Conservation (phyloP, 371 early-diverging fungal species). For the Choanephora cucurbitarum region DNA sequence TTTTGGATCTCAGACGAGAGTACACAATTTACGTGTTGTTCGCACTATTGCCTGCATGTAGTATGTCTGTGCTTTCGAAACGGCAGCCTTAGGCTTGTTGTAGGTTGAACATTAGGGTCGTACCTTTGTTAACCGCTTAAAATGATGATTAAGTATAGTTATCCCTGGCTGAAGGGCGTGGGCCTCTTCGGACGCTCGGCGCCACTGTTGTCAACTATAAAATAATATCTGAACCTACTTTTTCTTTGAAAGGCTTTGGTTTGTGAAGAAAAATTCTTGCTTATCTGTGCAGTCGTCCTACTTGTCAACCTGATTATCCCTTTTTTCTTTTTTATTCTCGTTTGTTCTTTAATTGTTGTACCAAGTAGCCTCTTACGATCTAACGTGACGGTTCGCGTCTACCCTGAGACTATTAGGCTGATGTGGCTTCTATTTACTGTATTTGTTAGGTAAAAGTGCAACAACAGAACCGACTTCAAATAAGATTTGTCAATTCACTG, state of each 20-base stretch:
- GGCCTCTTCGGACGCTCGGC: conserved; percentile 32
- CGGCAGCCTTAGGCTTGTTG: conserved; percentile 3
- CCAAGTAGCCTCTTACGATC: no score
- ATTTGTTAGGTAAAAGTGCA: no score
- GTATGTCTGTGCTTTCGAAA: conserved; percentile 15
- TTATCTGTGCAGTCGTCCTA: no score
- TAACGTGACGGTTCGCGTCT: no score
- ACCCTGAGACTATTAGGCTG: no score
- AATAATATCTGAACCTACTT: conserved; percentile 19
- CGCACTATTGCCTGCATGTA: neutral
- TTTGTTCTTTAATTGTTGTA: no score
- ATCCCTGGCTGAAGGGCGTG: conserved; percentile 37
- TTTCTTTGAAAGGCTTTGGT: no score
- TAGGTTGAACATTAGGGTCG: conserved; percentile 1
- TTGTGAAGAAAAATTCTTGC: no score
- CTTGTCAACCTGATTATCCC: neutral
- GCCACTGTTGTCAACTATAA: conserved; percentile 27
- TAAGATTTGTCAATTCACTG: no score
- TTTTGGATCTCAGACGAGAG: conserved; percentile 16
- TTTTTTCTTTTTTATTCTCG: no score
- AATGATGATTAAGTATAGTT: conserved; percentile 34
- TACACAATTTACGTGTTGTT: neutral
- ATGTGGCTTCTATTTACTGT: no score
- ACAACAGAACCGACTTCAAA: no score
- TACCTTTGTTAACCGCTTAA: conserved; percentile 1